A percentile compares a stretch with the other conserved stretches of the same genome.
These are phyloP conservation scores for Suillus bovinus DNA, from an alignment of 768 basidiomycete species.

Conservation along the genomic window DNA sequence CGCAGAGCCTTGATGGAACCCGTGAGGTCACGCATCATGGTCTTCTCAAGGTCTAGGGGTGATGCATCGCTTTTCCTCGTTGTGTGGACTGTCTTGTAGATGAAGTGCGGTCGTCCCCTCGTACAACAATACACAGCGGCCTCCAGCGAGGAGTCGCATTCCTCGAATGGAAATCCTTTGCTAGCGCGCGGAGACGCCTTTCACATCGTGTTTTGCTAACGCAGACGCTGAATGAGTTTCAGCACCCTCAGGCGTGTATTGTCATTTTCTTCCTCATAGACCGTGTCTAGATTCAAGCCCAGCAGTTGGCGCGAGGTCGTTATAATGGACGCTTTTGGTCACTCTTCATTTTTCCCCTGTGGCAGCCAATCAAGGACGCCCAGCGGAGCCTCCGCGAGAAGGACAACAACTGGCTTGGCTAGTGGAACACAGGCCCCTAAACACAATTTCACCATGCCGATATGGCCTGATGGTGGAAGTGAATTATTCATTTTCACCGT, in stretches of 20 bases:
- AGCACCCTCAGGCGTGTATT: conserved; percentile 6
- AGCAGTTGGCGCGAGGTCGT: conserved; percentile 1
- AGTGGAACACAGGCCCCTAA: neutral
- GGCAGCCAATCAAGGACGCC: conserved; percentile 6
- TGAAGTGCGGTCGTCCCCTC: neutral
- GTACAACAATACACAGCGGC: neutral
- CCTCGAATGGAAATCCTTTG: neutral
- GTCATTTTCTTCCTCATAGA: neutral
- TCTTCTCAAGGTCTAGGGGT: conserved; percentile 7
- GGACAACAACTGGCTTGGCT: neutral
- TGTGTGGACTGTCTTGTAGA: neutral
- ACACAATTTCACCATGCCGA: neutral
- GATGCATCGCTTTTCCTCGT: conserved; percentile 2
- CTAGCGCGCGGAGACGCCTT: neutral
- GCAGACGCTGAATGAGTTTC: neutral
- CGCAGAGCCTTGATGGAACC: conserved; percentile 5
- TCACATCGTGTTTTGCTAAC: neutral
- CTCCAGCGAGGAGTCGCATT: neutral
- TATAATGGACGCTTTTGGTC: neutral
- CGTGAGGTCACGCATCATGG: conserved; percentile 5
- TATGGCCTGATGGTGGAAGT: conserved; percentile 6
- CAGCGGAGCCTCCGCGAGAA: conserved; percentile 6
- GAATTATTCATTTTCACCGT: conserved; percentile 1
- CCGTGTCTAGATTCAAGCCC: neutral
- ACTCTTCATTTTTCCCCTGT: neutral